Percentiles rank a stretch among this genome's conserved stretches.
Conservation (phyloP, 805 yeast species). For the Scheffersomyces lignosus region DNA sequence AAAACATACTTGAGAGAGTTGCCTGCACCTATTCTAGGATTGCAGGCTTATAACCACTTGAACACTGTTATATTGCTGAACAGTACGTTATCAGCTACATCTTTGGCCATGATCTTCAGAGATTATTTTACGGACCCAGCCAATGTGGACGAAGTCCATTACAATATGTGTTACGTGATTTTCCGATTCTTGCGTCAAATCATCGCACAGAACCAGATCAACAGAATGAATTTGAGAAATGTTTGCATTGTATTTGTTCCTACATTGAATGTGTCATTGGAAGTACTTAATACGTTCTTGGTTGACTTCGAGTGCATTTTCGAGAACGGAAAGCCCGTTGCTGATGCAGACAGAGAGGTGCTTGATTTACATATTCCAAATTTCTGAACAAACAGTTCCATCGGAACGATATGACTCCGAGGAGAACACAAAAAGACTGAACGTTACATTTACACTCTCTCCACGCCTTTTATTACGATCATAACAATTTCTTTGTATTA, state of each 20-base stretch:
- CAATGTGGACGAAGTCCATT: constrained; percentile 55
- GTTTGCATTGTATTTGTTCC: constrained; percentile 81
- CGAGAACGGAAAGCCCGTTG: constrained; percentile 47
- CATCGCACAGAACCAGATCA: constrained; percentile 55
- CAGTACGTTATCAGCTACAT: constrained; percentile 11
- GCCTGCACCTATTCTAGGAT: constrained; percentile 68
- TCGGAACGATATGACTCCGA: no score
- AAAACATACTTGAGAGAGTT: constrained; percentile 80
- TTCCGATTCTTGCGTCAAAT: constrained; percentile 68
- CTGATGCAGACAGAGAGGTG: constrained; percentile 44
- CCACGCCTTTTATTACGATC: no score
- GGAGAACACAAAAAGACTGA: no score
- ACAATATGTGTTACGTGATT: constrained; percentile 61
- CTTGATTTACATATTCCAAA: constrained; percentile 56
- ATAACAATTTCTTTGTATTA: no score
- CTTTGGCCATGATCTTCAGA: constrained; percentile 28
- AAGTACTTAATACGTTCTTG: constrained; percentile 57
- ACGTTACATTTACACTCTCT: no score
- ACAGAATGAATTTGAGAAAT: constrained; percentile 84
- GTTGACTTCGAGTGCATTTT: constrained; percentile 64
- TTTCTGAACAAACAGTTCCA: constrained; percentile 19
- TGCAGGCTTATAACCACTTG: constrained; percentile 36
- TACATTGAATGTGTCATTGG: constrained; percentile 67
- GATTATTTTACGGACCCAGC: constrained; percentile 29
- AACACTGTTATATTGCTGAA: constrained; percentile 19